Percentiles rank a stretch among this genome's conserved stretches.
Evolutionary conservation across 768 basidiomycete species (phyloP).

Genomic region (Obba rivulosa): DNA sequence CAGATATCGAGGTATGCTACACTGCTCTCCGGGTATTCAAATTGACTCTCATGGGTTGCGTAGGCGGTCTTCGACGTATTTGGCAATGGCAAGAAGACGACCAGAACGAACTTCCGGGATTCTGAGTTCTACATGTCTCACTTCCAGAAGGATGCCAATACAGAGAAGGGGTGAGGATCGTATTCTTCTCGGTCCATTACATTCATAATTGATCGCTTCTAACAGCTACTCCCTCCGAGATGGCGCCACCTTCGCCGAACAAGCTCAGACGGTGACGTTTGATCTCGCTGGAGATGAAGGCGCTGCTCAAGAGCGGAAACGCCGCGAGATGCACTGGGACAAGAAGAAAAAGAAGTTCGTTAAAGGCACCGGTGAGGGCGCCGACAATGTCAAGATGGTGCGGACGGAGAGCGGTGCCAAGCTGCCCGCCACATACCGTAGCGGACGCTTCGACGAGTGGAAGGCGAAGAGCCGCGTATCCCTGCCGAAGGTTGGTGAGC

Average conservation of each 20-base stretch:
- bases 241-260: conserved; percentile 82
- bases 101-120: conserved; percentile 58
- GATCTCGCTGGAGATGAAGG: conserved; percentile 81
- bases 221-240: conserved; percentile 82
- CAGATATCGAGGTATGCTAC: conserved; percentile 60
- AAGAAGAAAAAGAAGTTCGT: conserved; percentile 95
- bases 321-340: conserved; percentile 81
- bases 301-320: conserved; percentile 51
- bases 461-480: conserved; percentile 67
- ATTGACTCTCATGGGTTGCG: conserved; percentile 1
- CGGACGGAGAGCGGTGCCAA: conserved; percentile 88
- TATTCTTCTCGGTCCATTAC: neutral
- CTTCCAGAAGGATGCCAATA: conserved; percentile 78
- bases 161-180: conserved; percentile 81
- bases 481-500: conserved; percentile 81
- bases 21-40: neutral
- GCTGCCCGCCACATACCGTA: conserved; percentile 87
- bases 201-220: neutral
- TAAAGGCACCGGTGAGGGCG: conserved; percentile 76
- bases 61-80: conserved; percentile 63
- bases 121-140: conserved; percentile 90
- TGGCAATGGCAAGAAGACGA: conserved; percentile 20
- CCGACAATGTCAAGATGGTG: conserved; percentile 93
- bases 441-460: conserved; percentile 96
- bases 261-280: conserved; percentile 74